Conservation (phyloP, 495 filamentous ascomycete species). For the Penicillium cinerascens region DNA sequence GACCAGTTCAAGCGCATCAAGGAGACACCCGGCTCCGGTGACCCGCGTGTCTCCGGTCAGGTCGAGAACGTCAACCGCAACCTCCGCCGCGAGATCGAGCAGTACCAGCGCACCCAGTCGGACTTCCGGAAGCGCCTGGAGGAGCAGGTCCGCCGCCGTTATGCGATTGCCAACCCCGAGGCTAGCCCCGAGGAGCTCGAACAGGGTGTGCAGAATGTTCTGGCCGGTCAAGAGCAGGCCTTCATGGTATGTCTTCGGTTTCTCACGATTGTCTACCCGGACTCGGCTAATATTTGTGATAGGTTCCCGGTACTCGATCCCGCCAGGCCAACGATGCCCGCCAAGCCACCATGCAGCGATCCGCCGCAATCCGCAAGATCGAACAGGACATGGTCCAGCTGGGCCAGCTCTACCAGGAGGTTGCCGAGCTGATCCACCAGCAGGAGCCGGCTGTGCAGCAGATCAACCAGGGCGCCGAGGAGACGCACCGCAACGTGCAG, state of each 20-base stretch:
- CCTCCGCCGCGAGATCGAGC: conserved; percentile 70
- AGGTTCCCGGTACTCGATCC: conserved; percentile 65
- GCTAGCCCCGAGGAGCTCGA: conserved; percentile 77
- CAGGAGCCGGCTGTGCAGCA: conserved; percentile 73
- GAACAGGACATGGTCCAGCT: conserved; percentile 84
- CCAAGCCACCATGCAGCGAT: conserved; percentile 73
- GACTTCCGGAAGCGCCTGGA: conserved; percentile 73
- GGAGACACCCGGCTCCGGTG: conserved; percentile 67
- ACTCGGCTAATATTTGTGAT: conserved; percentile 14
- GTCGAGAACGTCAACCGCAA: conserved; percentile 75
- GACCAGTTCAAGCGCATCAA: conserved; percentile 75
- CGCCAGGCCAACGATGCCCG: conserved; percentile 76
- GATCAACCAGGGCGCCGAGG: conserved; percentile 79
- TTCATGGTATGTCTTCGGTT: conserved; percentile 48
- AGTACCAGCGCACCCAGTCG: conserved; percentile 73
- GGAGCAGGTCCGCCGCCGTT: conserved; percentile 81
- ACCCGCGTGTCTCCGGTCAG: conserved; percentile 68
- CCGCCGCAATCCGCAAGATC: conserved; percentile 87
- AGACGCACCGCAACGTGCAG: conserved; percentile 71
- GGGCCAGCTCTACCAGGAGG: conserved; percentile 76
- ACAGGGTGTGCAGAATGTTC: conserved; percentile 67
- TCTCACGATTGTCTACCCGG: background rate
- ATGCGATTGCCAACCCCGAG: conserved; percentile 83
- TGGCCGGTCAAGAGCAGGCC: conserved; percentile 69
- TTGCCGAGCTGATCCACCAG: conserved; percentile 76